phyloP scores from a whole-genome alignment of 495 filamentous ascomycete genomes.

The Jackrogersella multiformis region DNA sequence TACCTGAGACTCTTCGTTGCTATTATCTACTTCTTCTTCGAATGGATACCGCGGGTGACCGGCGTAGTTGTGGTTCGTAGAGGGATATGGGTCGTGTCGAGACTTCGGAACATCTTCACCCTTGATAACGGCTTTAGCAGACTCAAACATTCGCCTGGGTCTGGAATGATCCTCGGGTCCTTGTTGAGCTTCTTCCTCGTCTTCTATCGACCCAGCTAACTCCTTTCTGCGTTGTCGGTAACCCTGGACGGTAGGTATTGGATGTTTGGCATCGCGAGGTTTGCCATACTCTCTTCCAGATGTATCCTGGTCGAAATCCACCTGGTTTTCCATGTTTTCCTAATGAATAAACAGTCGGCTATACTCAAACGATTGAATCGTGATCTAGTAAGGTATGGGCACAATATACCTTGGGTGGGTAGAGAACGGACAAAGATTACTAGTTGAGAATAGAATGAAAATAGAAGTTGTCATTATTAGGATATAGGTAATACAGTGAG shows the following conservation, averaged over 20 bases:
- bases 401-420: too few species aligned
- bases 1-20: conserved; percentile 11
- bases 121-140: conserved; percentile 54
- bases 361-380: neutral
- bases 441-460: neutral
- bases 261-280: conserved; percentile 65
- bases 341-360: neutral
- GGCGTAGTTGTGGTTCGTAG: conserved; percentile 47
- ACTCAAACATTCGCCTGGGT: conserved; percentile 49
- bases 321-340: conserved; percentile 29
- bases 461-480: neutral
- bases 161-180: conserved; percentile 51
- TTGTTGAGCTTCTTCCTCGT: conserved; percentile 53
- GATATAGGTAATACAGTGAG: neutral
- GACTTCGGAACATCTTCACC: conserved; percentile 46
- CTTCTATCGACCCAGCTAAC: conserved; percentile 51
- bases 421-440: neutral
- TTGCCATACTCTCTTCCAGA: conserved; percentile 56
- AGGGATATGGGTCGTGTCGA: conserved; percentile 54
- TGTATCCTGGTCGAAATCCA: conserved; percentile 61
- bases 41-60: conserved; percentile 54
- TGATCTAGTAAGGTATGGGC: too few species aligned
- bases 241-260: conserved; percentile 69
- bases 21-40: conserved; percentile 66
- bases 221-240: conserved; percentile 67